phyloP scores from a whole-genome alignment of 2,329 filamentous ascomycete species.

The Teratosphaeria epicoccoides region DNA sequence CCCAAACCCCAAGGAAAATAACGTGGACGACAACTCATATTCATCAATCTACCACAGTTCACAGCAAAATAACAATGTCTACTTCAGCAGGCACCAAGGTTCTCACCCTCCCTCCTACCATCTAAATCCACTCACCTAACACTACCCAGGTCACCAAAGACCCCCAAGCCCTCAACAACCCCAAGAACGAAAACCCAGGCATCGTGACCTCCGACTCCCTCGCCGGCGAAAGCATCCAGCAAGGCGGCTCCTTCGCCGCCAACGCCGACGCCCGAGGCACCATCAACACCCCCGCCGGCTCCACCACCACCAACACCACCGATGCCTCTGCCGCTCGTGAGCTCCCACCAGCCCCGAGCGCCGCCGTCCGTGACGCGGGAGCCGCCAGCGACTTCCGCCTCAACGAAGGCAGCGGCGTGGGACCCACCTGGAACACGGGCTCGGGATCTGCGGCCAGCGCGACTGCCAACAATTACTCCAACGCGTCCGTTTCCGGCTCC shows the following conservation, averaged over 20 bases:
- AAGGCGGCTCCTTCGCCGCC: slow-evolving; percentile 49
- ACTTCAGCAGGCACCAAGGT: slow-evolving; percentile 1
- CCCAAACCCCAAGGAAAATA: neutral
- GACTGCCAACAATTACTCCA: neutral
- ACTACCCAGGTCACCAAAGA: slow-evolving; percentile 37
- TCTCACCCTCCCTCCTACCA: neutral
- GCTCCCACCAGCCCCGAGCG: slow-evolving; percentile 39
- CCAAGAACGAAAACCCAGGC: slow-evolving; percentile 54
- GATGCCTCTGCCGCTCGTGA: slow-evolving; percentile 43
- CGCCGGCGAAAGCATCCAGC: slow-evolving; percentile 58
- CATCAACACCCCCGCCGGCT: slow-evolving; percentile 39
- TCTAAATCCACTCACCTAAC: neutral
- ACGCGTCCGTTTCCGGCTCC: neutral
- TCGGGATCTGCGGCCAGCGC: neutral
- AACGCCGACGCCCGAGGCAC: slow-evolving; percentile 47
- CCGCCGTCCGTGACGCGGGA: slow-evolving; percentile 36
- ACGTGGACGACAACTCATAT: neutral
- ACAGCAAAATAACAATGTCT: neutral
- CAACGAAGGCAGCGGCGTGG: neutral
- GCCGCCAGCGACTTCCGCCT: neutral
- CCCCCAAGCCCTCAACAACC: slow-evolving; percentile 35
- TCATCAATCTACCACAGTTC: neutral
- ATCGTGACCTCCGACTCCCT: slow-evolving; percentile 58
- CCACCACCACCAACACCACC: slow-evolving; percentile 47
- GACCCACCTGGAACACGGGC: neutral